Base-by-base conservation (phyloP, 345 rosid genomes). In the Moricandia moricandioides region DNA sequence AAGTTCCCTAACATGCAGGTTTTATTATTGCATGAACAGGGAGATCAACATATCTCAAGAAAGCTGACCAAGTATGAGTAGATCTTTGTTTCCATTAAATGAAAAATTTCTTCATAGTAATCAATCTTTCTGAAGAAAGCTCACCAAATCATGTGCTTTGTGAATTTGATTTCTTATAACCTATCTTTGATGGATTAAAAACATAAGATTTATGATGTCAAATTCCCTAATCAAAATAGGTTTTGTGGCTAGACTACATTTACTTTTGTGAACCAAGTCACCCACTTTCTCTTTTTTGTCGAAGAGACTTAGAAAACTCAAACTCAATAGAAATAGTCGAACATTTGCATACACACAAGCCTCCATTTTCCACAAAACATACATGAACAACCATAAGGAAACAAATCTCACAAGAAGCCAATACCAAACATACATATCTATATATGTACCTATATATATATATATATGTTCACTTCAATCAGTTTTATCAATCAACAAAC, bases 401-500 rank as follows among this genome's bases (percentile, higher is more conserved):
- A 43, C 7, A 13, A 43, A 43, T 12, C 51, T 43, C 49, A 43
- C 4, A 43, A 43, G 7, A 43, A 12, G 16, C 7, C 16, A 43
- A 13, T 43, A 43, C 51, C 51, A 43, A 40, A 40, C n/a, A 40
- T 40, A n/a, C n/a, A n/a, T n/a, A n/a, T n/a, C n/a, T n/a, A n/a
- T n/a, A n/a, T n/a, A n/a, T n/a, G n/a, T n/a, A n/a, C n/a, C n/a
- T n/a, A n/a, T n/a, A 39, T 9, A 10, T 39, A 10, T 39, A 39
- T 39, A 33, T 33, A 33, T 40, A 40, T 40, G 11, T 40, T 40
- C 47, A 40, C 51, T 13, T 8, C 13, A 34, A 10, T 37, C 55
- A 52, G 39, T 24, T 63, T 51, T 62, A 63, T 54, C 37, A 62
- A 35, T 33, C 70, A 35, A 72, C 63, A 72, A 52, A 5, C 69